These are phyloP conservation scores for Metarhizium sp. DNA, from an alignment of 2,329 filamentous ascomycete genomes.

Conservation along the genomic window DNA sequence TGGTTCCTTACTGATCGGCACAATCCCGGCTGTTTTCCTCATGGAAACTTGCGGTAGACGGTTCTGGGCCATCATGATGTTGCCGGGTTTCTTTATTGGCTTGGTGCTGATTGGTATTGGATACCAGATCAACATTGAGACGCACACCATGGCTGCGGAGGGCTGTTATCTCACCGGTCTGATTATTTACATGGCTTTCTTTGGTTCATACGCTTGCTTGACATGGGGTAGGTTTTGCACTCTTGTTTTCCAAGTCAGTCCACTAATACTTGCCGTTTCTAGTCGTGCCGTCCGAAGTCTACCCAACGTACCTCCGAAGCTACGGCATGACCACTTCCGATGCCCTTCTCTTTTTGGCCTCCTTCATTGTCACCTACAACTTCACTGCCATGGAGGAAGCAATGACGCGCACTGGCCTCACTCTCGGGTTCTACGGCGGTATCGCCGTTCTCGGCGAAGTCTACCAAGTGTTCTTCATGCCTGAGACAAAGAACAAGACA, in stretches of 20 bases:
- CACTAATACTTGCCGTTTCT: not conserved
- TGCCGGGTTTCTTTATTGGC: slow-evolving; percentile 63
- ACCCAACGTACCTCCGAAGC: slow-evolving; percentile 61
- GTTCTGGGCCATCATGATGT: slow-evolving; percentile 65
- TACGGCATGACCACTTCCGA: slow-evolving; percentile 68
- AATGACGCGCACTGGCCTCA: slow-evolving; percentile 57
- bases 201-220: slow-evolving; percentile 54
- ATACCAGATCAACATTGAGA: slow-evolving; percentile 44
- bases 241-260: not conserved
- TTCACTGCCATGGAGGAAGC: slow-evolving; percentile 59
- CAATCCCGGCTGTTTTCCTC: slow-evolving; percentile 57
- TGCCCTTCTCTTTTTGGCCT: slow-evolving; percentile 58
- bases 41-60: slow-evolving; percentile 67
- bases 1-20: slow-evolving; percentile 55
- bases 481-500: slow-evolving; percentile 59
- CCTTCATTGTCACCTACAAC: slow-evolving; percentile 69
- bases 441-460: slow-evolving; percentile 62
- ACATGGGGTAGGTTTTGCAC: slow-evolving; percentile 35
- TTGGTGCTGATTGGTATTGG: slow-evolving; percentile 56
- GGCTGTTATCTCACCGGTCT: slow-evolving; percentile 60
- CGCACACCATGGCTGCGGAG: slow-evolving; percentile 37
- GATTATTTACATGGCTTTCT: slow-evolving; percentile 60
- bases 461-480: slow-evolving; percentile 69
- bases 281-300: slow-evolving; percentile 59
- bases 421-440: slow-evolving; percentile 64